These are phyloP conservation scores for Besnoitia besnoiti DNA, from an alignment of 169 alveolate species.

Conservation along the genomic window DNA sequence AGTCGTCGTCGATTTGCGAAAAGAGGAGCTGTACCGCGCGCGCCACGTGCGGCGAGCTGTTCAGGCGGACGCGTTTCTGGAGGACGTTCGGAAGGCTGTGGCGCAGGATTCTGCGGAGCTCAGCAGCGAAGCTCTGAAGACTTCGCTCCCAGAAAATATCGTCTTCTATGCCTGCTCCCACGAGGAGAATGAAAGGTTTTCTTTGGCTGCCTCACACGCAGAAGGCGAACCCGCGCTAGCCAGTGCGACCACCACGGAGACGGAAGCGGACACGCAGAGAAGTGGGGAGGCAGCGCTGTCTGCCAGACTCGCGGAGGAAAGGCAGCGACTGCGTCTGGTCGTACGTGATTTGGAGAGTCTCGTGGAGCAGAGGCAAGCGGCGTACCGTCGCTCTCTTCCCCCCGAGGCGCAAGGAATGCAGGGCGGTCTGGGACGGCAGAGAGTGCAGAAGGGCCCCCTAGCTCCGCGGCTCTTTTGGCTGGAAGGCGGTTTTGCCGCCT, in stretches of 20 bases:
- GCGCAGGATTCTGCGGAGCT: background rate
- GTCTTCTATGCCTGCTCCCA: background rate
- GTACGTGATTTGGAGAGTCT: background rate
- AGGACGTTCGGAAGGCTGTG: background rate
- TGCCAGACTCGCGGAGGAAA: background rate
- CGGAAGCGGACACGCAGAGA: too few relatives aligned
- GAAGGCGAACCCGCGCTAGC: background rate
- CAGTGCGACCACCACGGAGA: background rate
- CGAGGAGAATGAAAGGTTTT: background rate
- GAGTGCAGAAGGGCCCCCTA: background rate
- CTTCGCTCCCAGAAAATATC: background rate
- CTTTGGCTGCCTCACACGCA: background rate
- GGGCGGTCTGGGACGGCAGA: conserved; percentile 19
- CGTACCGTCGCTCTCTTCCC: too few relatives aligned
- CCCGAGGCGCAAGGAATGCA: background rate
- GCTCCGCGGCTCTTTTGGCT: conserved; percentile 11
- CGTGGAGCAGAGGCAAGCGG: too few relatives aligned
- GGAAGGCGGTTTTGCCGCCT: conserved; percentile 15
- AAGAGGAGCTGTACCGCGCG: background rate
- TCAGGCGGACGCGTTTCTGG: background rate
- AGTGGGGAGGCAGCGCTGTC: background rate
- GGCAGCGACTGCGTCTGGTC: background rate
- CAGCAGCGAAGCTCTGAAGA: background rate
- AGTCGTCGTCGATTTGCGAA: conserved; percentile 12
- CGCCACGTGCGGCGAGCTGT: background rate